phyloP scores from a whole-genome alignment of 768 basidiomycete species.

The Trametes villosa region DNA sequence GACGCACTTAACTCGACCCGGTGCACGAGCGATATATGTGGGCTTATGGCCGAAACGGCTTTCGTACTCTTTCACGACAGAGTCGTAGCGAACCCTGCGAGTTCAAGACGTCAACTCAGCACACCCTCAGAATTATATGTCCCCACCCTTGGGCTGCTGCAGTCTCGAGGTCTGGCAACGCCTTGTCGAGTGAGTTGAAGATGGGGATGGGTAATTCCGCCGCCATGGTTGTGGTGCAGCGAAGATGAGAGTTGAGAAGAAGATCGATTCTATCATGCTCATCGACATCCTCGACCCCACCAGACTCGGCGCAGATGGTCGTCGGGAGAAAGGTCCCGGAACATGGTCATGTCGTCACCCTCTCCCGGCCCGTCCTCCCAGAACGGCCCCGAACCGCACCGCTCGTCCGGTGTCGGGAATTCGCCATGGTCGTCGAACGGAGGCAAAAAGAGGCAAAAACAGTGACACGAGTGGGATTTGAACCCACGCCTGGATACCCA shows the following conservation, averaged over 20 bases:
- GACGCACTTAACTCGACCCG: conserved; percentile 78
- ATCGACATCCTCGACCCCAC: not conserved
- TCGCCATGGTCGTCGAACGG: not conserved
- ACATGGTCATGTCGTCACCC: conserved; percentile 7
- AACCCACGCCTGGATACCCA: conserved; percentile 37
- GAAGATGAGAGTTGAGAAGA: not conserved
- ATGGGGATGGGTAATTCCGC: conserved; percentile 64
- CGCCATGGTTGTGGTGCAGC: conserved; percentile 45
- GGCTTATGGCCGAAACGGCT: conserved; percentile 68
- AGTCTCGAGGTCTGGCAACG: conserved; percentile 57
- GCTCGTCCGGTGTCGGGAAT: not conserved
- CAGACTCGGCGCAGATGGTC: conserved; percentile 1
- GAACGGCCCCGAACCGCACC: not conserved
- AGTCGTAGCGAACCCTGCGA: conserved; percentile 58
- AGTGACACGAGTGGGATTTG: conserved; percentile 35
- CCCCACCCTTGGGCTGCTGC: conserved; percentile 56
- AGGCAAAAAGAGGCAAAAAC: conserved; percentile 12
- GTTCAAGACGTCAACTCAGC: not conserved
- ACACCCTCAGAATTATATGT: not conserved
- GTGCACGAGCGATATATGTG: conserved; percentile 73
- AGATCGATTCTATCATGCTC: conserved; percentile 3
- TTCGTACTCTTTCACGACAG: conserved; percentile 63
- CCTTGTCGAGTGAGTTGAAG: conserved; percentile 57
- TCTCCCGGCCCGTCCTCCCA: not conserved
- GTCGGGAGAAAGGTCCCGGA: not conserved